These are phyloP conservation scores for Luvunga scandens DNA, from an alignment of 345 rosid species.

Conservation along the genomic window DNA sequence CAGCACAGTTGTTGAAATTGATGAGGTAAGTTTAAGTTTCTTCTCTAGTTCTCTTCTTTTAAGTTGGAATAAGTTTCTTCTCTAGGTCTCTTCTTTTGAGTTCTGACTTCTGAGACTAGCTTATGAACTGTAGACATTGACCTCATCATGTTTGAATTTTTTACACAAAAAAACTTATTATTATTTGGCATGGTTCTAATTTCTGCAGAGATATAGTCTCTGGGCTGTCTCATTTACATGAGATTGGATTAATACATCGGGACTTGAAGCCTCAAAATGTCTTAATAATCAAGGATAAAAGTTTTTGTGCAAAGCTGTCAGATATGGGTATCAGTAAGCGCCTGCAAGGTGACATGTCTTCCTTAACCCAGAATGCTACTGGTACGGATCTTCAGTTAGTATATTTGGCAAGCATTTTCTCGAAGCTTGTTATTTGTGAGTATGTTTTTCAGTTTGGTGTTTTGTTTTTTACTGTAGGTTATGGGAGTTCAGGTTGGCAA, in stretches of 20 bases:
- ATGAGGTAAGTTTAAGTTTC: constrained; percentile 47
- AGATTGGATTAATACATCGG: constrained; percentile 70
- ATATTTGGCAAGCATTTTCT: neutral
- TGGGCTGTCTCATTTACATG: constrained; percentile 74
- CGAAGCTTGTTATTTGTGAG: neutral
- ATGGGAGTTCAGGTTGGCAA: constrained; percentile 90
- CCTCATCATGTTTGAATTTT: neutral
- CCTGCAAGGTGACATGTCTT: constrained; percentile 55
- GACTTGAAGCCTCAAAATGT: constrained; percentile 88
- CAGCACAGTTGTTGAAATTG: constrained; percentile 50
- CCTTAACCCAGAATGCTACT: constrained; percentile 59
- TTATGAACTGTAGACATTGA: neutral
- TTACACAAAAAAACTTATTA: constrained; percentile 14
- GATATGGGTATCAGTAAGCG: constrained; percentile 87
- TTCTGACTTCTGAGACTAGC: neutral
- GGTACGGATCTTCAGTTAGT: constrained; percentile 34
- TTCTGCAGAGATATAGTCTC: constrained; percentile 59
- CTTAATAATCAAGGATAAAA: constrained; percentile 55
- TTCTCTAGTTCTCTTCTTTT: neutral
- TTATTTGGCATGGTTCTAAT: constrained; percentile 23
- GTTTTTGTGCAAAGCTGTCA: constrained; percentile 66
- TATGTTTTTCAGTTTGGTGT: neutral
- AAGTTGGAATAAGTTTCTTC: neutral
- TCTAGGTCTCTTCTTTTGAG: neutral
- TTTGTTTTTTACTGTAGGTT: constrained; percentile 38